A percentile compares a stretch with the other conserved stretches of the same genome.
These are phyloP conservation scores for Spirogloea muscicola DNA, from an alignment of 139 green algal species.

Conservation along the genomic window DNA sequence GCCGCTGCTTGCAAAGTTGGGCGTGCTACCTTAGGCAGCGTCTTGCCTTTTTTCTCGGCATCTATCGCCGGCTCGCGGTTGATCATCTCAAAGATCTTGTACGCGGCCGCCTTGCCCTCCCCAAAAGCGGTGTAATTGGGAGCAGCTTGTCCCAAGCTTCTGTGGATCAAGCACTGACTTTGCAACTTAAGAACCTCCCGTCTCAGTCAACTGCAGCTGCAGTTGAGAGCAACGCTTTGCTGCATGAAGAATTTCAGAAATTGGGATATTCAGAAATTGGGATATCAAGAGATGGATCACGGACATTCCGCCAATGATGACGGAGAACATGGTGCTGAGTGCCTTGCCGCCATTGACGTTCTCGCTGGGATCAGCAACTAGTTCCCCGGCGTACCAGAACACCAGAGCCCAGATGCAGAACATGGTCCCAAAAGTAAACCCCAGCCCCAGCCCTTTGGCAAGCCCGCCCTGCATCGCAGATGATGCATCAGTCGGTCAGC, in stretches of 20 bases:
- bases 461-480: constrained; percentile 4
- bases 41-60: no score
- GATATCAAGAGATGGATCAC: constrained; percentile 8
- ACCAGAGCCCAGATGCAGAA: constrained; percentile 67
- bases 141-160: constrained; percentile 7
- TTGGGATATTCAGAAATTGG: constrained; percentile 2
- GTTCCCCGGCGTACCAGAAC: constrained; percentile 59
- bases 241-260: no score
- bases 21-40: no score
- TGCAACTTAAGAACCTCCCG: no score
- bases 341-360: constrained; percentile 44
- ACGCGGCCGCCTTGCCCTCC: constrained; percentile 11
- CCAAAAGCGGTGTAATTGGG: constrained; percentile 24
- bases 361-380: constrained; percentile 14
- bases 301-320: constrained; percentile 33
- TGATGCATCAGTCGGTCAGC: no score
- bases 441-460: constrained; percentile 22
- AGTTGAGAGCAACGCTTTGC: no score
- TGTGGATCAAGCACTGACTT: no score
- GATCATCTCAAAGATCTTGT: constrained; percentile 38
- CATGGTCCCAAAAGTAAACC: constrained; percentile 55
- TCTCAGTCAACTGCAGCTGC: no score
- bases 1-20: no score
- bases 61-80: constrained; percentile 15
- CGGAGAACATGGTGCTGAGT: constrained; percentile 52